Evolutionary conservation across 2,329 filamentous ascomycete genomes (phyloP).

Genomic region (Phoma sp.): DNA sequence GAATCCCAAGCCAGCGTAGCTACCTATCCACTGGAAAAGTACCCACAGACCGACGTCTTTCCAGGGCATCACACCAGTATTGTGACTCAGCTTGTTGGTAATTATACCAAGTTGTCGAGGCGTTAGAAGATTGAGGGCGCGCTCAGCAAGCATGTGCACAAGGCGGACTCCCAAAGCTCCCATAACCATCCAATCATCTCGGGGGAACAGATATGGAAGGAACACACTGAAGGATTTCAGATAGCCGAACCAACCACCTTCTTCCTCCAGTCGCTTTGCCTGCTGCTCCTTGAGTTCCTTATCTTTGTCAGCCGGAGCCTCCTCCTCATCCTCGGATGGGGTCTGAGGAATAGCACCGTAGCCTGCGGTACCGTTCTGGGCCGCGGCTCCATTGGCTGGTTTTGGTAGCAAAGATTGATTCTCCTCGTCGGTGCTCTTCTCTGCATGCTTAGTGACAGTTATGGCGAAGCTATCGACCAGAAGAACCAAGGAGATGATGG

Average conservation of each 20-base stretch:
- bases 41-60: constrained; percentile 59
- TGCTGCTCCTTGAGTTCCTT: constrained; percentile 61
- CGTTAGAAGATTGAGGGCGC: constrained; percentile 75
- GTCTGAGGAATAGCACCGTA: constrained; percentile 43
- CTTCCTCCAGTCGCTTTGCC: constrained; percentile 70
- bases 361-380: constrained; percentile 48
- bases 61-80: constrained; percentile 58
- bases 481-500: constrained; percentile 31
- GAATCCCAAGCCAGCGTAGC: constrained; percentile 58
- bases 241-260: constrained; percentile 79
- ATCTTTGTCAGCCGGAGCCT: constrained; percentile 58
- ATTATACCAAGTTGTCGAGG: constrained; percentile 84
- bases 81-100: constrained; percentile 68
- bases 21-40: constrained; percentile 55
- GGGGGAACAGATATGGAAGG: constrained; percentile 79
- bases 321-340: constrained; percentile 47
- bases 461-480: constrained; percentile 38
- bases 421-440: constrained; percentile 60
- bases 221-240: constrained; percentile 76
- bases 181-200: constrained; percentile 69
- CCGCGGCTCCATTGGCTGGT: constrained; percentile 40
- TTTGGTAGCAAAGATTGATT: constrained; percentile 63
- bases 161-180: constrained; percentile 70
- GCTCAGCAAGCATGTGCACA: constrained; percentile 71
- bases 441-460: constrained; percentile 34